Evolutionary conservation across 2,329 filamentous ascomycete genomes (phyloP).

Genomic region (Diaporthe capsici): DNA sequence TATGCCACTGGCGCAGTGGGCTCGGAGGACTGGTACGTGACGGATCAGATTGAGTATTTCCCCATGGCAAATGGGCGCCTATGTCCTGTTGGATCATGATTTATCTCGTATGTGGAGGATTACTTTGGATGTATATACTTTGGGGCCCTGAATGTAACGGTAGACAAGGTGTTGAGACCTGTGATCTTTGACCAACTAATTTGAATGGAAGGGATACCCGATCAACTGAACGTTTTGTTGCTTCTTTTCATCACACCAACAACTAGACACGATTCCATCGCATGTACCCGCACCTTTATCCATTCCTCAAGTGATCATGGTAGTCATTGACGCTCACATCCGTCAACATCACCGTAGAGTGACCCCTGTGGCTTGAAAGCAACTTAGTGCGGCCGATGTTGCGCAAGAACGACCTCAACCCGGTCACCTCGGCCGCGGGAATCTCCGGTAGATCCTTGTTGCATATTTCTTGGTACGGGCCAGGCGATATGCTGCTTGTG

Average conservation of each 20-base stretch:
- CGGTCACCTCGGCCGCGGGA: not conserved
- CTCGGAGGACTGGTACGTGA: conserved; percentile 37
- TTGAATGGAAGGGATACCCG: not conserved
- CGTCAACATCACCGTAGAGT: not conserved
- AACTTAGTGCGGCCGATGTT: not conserved
- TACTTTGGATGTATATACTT: not conserved
- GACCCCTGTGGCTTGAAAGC: not conserved
- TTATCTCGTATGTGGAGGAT: no score
- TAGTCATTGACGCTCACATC: not conserved
- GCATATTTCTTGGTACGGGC: not conserved
- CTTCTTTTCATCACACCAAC: no score
- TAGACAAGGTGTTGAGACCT: no score
- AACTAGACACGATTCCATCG: no score
- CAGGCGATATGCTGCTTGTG: not conserved
- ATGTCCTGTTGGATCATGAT: conserved; percentile 1
- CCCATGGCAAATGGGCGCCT: conserved; percentile 35
- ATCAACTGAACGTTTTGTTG: not conserved
- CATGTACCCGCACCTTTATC: not conserved
- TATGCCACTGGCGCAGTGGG: conserved; percentile 38
- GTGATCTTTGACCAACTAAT: not conserved
- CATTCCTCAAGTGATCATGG: not conserved
- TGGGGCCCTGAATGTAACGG: not conserved
- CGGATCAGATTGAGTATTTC: conserved; percentile 36
- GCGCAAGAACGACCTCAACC: not conserved
- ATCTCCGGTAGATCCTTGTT: not conserved